Evolutionary conservation across 208 protist species (phyloP), one percentile per base, ranked within the genome.

Genomic region (Herpetomonas samuelpessoai): DNA sequence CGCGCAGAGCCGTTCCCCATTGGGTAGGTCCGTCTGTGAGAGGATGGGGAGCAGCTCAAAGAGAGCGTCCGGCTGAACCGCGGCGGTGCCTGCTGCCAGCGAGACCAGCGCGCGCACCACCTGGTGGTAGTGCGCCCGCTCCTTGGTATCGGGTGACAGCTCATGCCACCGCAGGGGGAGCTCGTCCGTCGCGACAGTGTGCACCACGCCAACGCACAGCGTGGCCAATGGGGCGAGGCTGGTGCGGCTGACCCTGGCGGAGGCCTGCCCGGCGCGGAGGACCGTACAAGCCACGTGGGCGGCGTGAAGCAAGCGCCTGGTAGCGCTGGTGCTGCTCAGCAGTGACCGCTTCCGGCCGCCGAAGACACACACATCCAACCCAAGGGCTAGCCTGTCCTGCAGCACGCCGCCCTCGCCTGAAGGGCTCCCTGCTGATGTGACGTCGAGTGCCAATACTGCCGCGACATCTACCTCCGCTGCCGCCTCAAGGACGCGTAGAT

Each of bases 91-190:
- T 12, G 45, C 25, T 19, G 66, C 31, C 19, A 81, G 24, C 14
- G 57, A 35, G 12, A 84, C 49, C 3, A 84, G 31, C 6, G 61
- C 63, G 2, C 49, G 56, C 16, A 83, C 49, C 12, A 86, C 66
- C 12, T 48, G 22, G 27, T 56, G 35, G 31, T 72, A 71, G 57
- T 65, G 63, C 16, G 29, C 25, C n/a, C 41, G 45, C 51, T 68
- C 73, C n/a, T 16, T 35, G 0, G 62, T 57, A 18, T 58, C 55
- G 3, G 49, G 2, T n/a, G 25, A 27, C 27, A 92, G 51, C 57
- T 92, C 85, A 27, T 44, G 35, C 79, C 72, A 78, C 30, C 57
- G 50, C 12, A 92, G 51, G 48, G 85, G 85, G 38, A 92, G 67
- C 35, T 86, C 85, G 30, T 79, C 62, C 22, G 55, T 67, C 7